Percentiles rank a stretch among this genome's conserved stretches.
These are phyloP conservation scores for Rhizopus sp. DNA, from an alignment of 371 early-diverging fungal genomes.

Conservation along the genomic window DNA sequence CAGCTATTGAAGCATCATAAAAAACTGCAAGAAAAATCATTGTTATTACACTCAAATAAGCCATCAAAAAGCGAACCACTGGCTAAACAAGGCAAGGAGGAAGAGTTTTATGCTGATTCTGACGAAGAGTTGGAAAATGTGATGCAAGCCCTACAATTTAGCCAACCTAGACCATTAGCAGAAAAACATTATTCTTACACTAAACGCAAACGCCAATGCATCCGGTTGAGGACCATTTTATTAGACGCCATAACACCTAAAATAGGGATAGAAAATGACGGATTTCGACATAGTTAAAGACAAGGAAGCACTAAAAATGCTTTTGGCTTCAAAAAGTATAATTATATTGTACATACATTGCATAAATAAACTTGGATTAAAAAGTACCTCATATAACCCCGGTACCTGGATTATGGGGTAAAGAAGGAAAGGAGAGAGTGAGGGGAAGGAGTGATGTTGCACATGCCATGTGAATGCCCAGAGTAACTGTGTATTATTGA, in stretches of 20 bases:
- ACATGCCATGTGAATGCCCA: neutral
- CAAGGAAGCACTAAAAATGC: too few species aligned
- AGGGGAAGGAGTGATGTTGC: neutral
- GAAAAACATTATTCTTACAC: constrained; percentile 52
- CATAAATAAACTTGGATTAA: neutral
- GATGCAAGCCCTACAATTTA: constrained; percentile 51
- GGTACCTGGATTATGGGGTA: too few species aligned
- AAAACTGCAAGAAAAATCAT: constrained; percentile 19
- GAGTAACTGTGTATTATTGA: neutral
- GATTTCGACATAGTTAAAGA: too few species aligned
- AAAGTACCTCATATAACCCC: neutral
- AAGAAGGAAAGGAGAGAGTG: too few species aligned
- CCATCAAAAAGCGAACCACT: neutral
- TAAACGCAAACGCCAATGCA: constrained; percentile 63
- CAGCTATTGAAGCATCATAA: constrained; percentile 21
- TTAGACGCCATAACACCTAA: constrained; percentile 71
- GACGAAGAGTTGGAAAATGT: constrained; percentile 72
- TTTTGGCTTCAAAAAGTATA: too few species aligned
- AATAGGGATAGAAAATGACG: constrained; percentile 4
- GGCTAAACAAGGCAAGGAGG: constrained; percentile 6
- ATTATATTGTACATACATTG: neutral
- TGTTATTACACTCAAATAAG: constrained; percentile 6
- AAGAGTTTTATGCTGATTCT: constrained; percentile 50
- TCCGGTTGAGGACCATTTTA: constrained; percentile 66
- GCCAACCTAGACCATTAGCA: constrained; percentile 65